phyloP scores from a whole-genome alignment of 2,329 filamentous ascomycete genomes.

The Nannizziopsis arthrosporioides region DNA sequence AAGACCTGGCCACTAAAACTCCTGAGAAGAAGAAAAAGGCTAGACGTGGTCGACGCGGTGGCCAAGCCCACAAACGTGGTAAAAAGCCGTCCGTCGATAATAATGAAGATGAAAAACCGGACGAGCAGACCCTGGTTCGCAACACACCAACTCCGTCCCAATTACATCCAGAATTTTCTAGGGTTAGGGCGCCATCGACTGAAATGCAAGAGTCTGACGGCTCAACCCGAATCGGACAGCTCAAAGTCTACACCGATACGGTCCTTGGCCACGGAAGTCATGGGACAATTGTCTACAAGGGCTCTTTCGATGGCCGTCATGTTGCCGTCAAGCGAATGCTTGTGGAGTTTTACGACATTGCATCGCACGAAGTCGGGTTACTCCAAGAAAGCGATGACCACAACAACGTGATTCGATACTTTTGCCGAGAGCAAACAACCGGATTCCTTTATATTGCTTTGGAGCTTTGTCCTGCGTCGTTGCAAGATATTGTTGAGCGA shows the following conservation, averaged over 20 bases:
- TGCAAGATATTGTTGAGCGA: constrained; percentile 81
- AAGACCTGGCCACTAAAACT: constrained; percentile 21
- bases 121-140: background rate
- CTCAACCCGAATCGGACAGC: constrained; percentile 47
- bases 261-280: constrained; percentile 71
- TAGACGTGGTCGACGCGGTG: constrained; percentile 60
- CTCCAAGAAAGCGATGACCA: constrained; percentile 91
- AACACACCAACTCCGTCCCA: constrained; percentile 29
- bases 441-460: constrained; percentile 94
- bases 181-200: constrained; percentile 42
- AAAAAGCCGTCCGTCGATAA: constrained; percentile 43
- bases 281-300: constrained; percentile 90
- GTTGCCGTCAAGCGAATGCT: constrained; percentile 97
- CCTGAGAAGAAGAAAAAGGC: constrained; percentile 53
- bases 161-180: constrained; percentile 47
- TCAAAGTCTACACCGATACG: constrained; percentile 48
- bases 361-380: constrained; percentile 82
- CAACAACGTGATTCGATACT: constrained; percentile 93
- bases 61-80: constrained; percentile 49
- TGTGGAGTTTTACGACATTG: constrained; percentile 89
- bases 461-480: constrained; percentile 83
- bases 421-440: constrained; percentile 75
- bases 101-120: constrained; percentile 46
- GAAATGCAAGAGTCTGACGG: constrained; percentile 50
- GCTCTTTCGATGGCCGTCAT: constrained; percentile 83